Evolutionary conservation across 2,329 filamentous ascomycete genomes (phyloP).

Genomic region (Coniochaeta sp.): DNA sequence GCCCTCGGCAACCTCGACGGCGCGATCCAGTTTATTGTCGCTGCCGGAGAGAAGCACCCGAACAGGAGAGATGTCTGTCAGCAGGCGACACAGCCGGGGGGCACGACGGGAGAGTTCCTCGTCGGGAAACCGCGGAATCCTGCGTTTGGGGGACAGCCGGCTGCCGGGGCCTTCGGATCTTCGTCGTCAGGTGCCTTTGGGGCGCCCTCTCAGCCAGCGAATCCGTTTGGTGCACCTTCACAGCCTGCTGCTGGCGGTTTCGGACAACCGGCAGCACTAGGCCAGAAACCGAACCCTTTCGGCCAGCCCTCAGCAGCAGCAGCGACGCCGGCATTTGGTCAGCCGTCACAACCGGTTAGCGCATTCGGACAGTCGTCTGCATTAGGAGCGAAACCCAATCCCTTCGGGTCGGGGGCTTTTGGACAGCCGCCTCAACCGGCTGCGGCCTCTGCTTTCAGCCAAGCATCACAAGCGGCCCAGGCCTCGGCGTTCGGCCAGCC

Average conservation of each 20-base stretch:
- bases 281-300: conserved; percentile 28
- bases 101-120: conserved; percentile 36
- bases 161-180: conserved; percentile 31
- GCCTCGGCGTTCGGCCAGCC: conserved; percentile 18
- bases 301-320: conserved; percentile 33
- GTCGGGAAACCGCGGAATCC: conserved; percentile 26
- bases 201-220: conserved; percentile 14
- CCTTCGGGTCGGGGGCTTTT: conserved; percentile 28
- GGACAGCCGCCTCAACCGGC: conserved; percentile 26
- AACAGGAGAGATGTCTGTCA: conserved; percentile 63
- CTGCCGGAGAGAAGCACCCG: conserved; percentile 62
- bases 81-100: conserved; percentile 33
- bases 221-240: conserved; percentile 35
- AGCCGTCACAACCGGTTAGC: conserved; percentile 25
- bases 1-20: conserved; percentile 63
- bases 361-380: conserved; percentile 13
- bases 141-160: conserved; percentile 8
- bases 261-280: conserved; percentile 31
- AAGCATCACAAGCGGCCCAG: conserved; percentile 23
- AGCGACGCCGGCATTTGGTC: conserved; percentile 25
- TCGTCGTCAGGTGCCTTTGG: conserved; percentile 14
- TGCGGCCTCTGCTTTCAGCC: conserved; percentile 26
- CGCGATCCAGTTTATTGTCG: conserved; percentile 63
- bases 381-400: conserved; percentile 19
- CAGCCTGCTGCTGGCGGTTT: conserved; percentile 19